Evolutionary conservation across 202 grass and related monocot species (phyloP).

Genomic region (Digitaria exilis): DNA sequence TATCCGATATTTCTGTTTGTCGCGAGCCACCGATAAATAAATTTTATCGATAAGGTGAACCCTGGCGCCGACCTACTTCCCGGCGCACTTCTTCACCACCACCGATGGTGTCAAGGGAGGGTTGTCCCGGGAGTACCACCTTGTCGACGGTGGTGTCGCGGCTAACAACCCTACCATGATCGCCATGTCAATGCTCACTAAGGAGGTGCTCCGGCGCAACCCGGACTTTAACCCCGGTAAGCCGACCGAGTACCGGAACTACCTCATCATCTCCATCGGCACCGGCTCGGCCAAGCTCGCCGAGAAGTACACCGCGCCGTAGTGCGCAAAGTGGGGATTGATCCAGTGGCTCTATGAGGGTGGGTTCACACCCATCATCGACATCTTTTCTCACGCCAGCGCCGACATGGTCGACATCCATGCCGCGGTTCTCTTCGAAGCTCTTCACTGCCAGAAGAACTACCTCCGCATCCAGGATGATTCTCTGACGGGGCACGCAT

Average conservation of each 20-base stretch:
- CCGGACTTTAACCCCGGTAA: constrained; percentile 38
- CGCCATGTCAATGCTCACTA: constrained; percentile 56
- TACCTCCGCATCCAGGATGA: constrained; percentile 86
- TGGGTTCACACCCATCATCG: constrained; percentile 61
- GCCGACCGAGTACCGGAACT: constrained; percentile 52
- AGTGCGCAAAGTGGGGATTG: constrained; percentile 69
- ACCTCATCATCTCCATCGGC: constrained; percentile 71
- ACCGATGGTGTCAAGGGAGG: neutral
- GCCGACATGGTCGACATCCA: constrained; percentile 84
- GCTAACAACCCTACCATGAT: constrained; percentile 69
- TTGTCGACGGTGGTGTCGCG: constrained; percentile 64
- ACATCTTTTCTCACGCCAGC: constrained; percentile 63
- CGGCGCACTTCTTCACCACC: constrained; percentile 64
- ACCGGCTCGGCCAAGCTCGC: constrained; percentile 53
- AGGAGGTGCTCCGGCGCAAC: constrained; percentile 54
- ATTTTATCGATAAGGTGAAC: too few species aligned
- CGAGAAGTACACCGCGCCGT: constrained; percentile 55
- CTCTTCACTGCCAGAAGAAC: constrained; percentile 43
- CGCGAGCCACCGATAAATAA: too few species aligned
- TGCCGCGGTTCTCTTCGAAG: constrained; percentile 48
- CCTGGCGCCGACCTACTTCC: constrained; percentile 76
- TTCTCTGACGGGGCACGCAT: constrained; percentile 41
- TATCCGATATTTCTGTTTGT: too few species aligned
- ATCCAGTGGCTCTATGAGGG: constrained; percentile 51
- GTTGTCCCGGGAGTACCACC: constrained; percentile 41